A percentile compares a stretch with the other conserved stretches of the same genome.
phyloP scores from a whole-genome alignment of 352 stramenopile species.

The Thalassiosira livingstoniorum region DNA sequence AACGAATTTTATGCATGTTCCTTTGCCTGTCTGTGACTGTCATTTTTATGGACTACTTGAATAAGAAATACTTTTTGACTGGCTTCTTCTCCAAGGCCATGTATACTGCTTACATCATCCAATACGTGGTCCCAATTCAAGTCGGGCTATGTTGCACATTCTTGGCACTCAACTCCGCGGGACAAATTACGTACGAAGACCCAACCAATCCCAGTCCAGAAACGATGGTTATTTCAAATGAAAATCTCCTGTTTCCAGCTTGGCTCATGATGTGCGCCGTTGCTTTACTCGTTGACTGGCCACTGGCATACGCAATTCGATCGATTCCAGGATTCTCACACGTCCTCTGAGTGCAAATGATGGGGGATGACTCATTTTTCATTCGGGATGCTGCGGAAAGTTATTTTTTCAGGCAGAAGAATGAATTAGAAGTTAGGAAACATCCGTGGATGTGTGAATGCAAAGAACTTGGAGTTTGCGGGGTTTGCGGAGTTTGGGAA shows the following conservation, averaged over 20 bases:
- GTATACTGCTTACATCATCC: slow-evolving; percentile 21
- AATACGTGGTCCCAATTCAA: not conserved
- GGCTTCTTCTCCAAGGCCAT: slow-evolving; percentile 27
- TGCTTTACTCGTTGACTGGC: slow-evolving; percentile 8
- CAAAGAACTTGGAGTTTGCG: too few relatives aligned
- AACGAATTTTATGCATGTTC: slow-evolving; percentile 10
- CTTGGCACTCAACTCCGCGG: not conserved
- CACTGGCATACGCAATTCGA: slow-evolving; percentile 19
- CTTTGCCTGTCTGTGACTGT: not conserved
- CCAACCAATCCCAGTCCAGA: slow-evolving; percentile 15
- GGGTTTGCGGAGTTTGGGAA: too few relatives aligned
- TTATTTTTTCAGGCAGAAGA: too few relatives aligned
- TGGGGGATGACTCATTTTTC: too few relatives aligned
- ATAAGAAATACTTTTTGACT: slow-evolving; percentile 8
- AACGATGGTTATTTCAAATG: slow-evolving; percentile 9
- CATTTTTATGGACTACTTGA: slow-evolving; percentile 28
- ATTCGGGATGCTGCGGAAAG: too few relatives aligned
- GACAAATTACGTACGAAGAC: slow-evolving; percentile 19
- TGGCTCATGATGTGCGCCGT: not conserved
- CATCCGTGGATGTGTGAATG: too few relatives aligned
- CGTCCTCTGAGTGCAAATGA: slow-evolving; percentile 25
- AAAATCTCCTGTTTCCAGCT: slow-evolving; percentile 16
- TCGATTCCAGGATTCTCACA: slow-evolving; percentile 19
- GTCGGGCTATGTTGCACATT: not conserved
- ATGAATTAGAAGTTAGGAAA: too few relatives aligned